These are phyloP conservation scores for Byssoonygena ceratinophila DNA, from an alignment of 2,329 filamentous ascomycete genomes.

Conservation along the genomic window DNA sequence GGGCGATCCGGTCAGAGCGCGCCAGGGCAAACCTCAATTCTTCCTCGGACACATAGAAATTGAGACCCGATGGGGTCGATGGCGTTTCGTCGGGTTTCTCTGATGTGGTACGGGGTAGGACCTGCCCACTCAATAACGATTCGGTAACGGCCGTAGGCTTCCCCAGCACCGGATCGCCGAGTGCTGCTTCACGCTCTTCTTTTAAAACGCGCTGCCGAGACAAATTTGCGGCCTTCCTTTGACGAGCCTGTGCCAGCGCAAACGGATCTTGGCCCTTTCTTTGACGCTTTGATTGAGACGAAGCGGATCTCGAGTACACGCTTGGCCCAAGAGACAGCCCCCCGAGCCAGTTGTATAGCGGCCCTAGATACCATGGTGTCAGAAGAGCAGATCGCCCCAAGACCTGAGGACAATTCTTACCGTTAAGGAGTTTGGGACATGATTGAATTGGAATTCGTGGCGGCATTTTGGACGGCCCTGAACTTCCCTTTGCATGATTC, in stretches of 20 bases:
- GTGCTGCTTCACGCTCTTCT: conserved; percentile 50
- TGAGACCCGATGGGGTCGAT: conserved; percentile 44
- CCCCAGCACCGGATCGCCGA: conserved; percentile 72
- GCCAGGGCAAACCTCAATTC: conserved; percentile 58
- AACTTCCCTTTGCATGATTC: not conserved
- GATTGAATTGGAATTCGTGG: conserved; percentile 54
- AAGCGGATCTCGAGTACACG: conserved; percentile 49
- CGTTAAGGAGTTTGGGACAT: conserved; percentile 49
- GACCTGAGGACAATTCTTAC: conserved; percentile 39
- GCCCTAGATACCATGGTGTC: conserved; percentile 8
- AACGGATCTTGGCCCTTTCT: conserved; percentile 56
- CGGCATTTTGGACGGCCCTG: conserved; percentile 47
- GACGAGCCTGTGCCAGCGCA: conserved; percentile 65
- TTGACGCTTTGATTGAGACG: conserved; percentile 33
- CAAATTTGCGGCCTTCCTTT: conserved; percentile 73
- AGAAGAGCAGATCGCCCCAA: not conserved
- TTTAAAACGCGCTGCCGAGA: conserved; percentile 61
- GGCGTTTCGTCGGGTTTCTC: not conserved
- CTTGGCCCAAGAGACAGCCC: conserved; percentile 44
- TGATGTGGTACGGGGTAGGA: conserved; percentile 18
- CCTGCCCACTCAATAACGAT: conserved; percentile 56
- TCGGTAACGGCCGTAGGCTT: conserved; percentile 70
- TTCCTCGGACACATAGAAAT: conserved; percentile 60
- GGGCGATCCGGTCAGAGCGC: conserved; percentile 55
- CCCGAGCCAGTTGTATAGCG: conserved; percentile 36